phyloP scores from a whole-genome alignment of 2,329 filamentous ascomycete species.

The Stagonosporopsis tanaceti region DNA sequence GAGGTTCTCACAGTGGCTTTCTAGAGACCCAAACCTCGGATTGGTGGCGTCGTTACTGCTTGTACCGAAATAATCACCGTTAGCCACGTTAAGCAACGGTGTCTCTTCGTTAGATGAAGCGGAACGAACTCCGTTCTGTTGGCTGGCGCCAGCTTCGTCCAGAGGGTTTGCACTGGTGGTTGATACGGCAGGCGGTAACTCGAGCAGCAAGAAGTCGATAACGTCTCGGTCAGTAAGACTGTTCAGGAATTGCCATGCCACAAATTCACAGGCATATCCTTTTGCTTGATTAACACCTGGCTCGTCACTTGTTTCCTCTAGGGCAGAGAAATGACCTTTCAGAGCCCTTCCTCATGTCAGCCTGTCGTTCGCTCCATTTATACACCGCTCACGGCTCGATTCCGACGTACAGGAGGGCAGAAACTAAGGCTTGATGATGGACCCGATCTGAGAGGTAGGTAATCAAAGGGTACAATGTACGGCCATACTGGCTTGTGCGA shows the following conservation, averaged over 20 bases:
- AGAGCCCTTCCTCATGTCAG: slow-evolving; percentile 64
- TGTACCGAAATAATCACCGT: slow-evolving; percentile 35
- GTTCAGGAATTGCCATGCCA: slow-evolving; percentile 79
- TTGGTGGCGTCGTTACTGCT: slow-evolving; percentile 41
- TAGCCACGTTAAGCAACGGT: slow-evolving; percentile 34
- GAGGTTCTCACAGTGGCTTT: slow-evolving; percentile 76
- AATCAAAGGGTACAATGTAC: slow-evolving; percentile 66
- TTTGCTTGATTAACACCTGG: slow-evolving; percentile 72
- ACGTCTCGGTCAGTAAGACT: slow-evolving; percentile 75
- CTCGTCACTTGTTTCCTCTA: slow-evolving; percentile 65
- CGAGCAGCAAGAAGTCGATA: slow-evolving; percentile 76
- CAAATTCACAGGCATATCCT: slow-evolving; percentile 79
- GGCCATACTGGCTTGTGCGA: slow-evolving; percentile 69
- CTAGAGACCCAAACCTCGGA: slow-evolving; percentile 66
- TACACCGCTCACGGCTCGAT: neutral
- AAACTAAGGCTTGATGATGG: slow-evolving; percentile 74
- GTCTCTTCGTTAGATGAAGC: slow-evolving; percentile 30
- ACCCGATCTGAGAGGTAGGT: slow-evolving; percentile 69
- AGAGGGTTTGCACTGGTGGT: slow-evolving; percentile 25
- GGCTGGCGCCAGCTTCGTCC: slow-evolving; percentile 3
- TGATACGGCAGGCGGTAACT: slow-evolving; percentile 62
- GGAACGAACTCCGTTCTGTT: slow-evolving; percentile 25
- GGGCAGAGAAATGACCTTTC: slow-evolving; percentile 75
- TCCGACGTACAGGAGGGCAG: slow-evolving; percentile 72
- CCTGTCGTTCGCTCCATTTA: neutral